Base-by-base conservation (phyloP, 106 monocot genomes). In the Dactylorhiza incarnata region DNA sequence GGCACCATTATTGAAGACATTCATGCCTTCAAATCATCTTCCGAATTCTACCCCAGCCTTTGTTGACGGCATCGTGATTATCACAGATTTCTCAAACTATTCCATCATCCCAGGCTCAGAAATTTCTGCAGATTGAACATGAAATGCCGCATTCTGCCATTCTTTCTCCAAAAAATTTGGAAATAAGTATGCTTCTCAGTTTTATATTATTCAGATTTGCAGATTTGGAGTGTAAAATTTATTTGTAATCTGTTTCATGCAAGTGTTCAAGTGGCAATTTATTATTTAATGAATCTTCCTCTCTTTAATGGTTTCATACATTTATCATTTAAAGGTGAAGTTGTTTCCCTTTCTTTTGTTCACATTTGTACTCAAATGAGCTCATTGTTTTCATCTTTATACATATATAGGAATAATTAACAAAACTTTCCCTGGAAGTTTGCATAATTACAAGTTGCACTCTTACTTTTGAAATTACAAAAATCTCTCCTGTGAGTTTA, bases 1-100 rank as follows among this genome's bases (percentile, higher is more conserved):
- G 89, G 97, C 46, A 52, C 71, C 47, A 49, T 82, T 49, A 76
- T 91, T 25, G 84, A 82, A 22, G 82, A 91, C 26, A 49, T 91
- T 65, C 49, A 79, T 12, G 73, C 85, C 25, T 86, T 88, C 17
- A 91, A 91, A 77, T 59, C 45, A 48, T 81, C 74, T 3, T 88
- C 84, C 10, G 24, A 73, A 14, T 88, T 88, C 73, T 91, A 91
- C 77, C 44, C 78, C 2, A 77, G 86, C 84, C 80, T 86, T 12
- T 88, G 91, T 72, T 91, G 80, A 91, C 51, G 54, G 24, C 24
- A 11, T 65, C 3, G 58, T 20, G 20, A 5, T 59, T 5, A n/a
- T 7, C n/a, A 6, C 58, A 59, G 9, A 20, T n/a, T 8, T 22
- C 9, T 5, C 58, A 59, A 59, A 59, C 22, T 9, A 20, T 59